Percentiles rank a stretch among this genome's conserved stretches.
Evolutionary conservation across 352 stramenopile species (phyloP).

Genomic region (Hyaloperonospora arabidopsidis): DNA sequence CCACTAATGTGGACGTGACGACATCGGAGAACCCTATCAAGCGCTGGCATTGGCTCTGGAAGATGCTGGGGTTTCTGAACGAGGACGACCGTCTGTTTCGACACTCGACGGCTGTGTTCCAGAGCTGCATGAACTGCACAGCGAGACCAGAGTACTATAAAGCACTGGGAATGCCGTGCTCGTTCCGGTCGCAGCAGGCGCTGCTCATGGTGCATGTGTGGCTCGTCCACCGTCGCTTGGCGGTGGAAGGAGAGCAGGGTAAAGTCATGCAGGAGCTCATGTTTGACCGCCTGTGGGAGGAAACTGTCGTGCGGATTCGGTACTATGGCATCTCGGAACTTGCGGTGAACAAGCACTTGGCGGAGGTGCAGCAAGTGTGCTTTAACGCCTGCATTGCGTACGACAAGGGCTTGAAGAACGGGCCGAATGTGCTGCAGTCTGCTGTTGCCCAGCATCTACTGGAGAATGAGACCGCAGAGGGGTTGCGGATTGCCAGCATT

Average conservation of each 20-base stretch:
- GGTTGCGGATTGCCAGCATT: slow-evolving; percentile 49
- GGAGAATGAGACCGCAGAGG: slow-evolving; percentile 51
- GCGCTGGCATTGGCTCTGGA: slow-evolving; percentile 76
- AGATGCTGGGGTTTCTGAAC: slow-evolving; percentile 82
- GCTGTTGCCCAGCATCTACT: slow-evolving; percentile 69
- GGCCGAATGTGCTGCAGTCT: slow-evolving; percentile 41
- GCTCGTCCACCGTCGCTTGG: slow-evolving; percentile 91
- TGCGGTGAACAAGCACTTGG: slow-evolving; percentile 94
- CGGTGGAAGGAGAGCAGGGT: slow-evolving; percentile 66
- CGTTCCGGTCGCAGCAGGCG: slow-evolving; percentile 90
- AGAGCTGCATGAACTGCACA: slow-evolving; percentile 81
- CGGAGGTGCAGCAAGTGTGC: slow-evolving; percentile 92
- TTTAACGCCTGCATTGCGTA: slow-evolving; percentile 93
- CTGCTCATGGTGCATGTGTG: slow-evolving; percentile 93
- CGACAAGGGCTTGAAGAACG: slow-evolving; percentile 81
- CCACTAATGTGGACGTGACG: slow-evolving; percentile 78
- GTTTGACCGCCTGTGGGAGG: slow-evolving; percentile 95
- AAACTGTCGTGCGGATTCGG: slow-evolving; percentile 90
- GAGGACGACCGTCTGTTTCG: slow-evolving; percentile 73
- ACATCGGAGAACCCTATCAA: slow-evolving; percentile 49
- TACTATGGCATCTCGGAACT: slow-evolving; percentile 90
- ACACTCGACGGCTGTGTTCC: slow-evolving; percentile 64
- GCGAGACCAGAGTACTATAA: slow-evolving; percentile 65
- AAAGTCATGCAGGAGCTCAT: slow-evolving; percentile 91
- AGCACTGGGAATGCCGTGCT: slow-evolving; percentile 50